Evolutionary conservation across 495 filamentous ascomycete species (phyloP).

Genomic region (Lentithecium fluviatile): DNA sequence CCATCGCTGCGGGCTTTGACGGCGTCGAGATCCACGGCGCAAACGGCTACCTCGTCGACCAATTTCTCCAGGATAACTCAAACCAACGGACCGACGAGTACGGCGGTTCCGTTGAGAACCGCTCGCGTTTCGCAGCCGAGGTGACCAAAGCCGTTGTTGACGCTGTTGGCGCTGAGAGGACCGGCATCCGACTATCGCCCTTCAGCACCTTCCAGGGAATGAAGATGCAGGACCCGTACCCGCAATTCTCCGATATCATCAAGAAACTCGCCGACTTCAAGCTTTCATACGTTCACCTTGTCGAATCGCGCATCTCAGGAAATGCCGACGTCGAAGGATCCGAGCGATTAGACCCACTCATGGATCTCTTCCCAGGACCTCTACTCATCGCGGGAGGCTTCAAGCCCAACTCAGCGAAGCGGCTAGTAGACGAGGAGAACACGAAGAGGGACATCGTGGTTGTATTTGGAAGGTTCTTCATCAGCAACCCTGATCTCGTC

Average conservation of each 20-base stretch:
- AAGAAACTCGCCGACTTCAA: slow-evolving; percentile 51
- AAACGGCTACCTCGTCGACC: slow-evolving; percentile 72
- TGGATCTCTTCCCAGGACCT: slow-evolving; percentile 51
- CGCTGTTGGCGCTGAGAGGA: slow-evolving; percentile 61
- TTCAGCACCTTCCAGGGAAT: slow-evolving; percentile 60
- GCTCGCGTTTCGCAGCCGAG: slow-evolving; percentile 62
- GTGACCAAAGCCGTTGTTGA: slow-evolving; percentile 59
- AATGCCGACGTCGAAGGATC: slow-evolving; percentile 45
- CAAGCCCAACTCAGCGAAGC: slow-evolving; percentile 46
- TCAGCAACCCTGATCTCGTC: slow-evolving; percentile 68
- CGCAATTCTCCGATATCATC: slow-evolving; percentile 61
- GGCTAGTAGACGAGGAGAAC: slow-evolving; percentile 55
- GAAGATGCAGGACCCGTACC: slow-evolving; percentile 57
- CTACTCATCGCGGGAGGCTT: slow-evolving; percentile 63
- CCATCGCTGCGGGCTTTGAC: slow-evolving; percentile 61
- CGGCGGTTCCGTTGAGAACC: slow-evolving; percentile 68
- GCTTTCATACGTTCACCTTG: slow-evolving; percentile 64
- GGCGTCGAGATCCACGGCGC: slow-evolving; percentile 71
- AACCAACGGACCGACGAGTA: slow-evolving; percentile 65
- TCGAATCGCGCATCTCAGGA: slow-evolving; percentile 54
- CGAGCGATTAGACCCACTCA: slow-evolving; percentile 55
- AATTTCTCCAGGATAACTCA: slow-evolving; percentile 63
- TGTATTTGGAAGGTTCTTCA: slow-evolving; percentile 63
- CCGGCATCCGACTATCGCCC: slow-evolving; percentile 63
- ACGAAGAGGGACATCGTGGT: slow-evolving; percentile 49